phyloP scores from a whole-genome alignment of 2,329 filamentous ascomycete genomes.

The Paracamarosporium sp. region DNA sequence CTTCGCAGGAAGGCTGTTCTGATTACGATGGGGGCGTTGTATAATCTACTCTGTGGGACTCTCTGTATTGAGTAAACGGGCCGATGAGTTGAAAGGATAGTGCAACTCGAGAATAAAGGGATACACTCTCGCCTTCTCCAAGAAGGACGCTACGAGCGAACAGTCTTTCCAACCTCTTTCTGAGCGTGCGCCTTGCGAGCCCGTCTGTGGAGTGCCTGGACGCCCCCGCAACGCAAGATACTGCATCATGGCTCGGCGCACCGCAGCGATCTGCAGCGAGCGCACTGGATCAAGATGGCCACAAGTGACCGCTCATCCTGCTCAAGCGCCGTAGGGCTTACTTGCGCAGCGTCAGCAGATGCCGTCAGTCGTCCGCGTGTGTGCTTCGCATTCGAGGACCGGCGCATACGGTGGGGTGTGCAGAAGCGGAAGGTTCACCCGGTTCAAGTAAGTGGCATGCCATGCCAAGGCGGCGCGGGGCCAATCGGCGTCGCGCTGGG shows the following conservation, averaged over 20 bases:
- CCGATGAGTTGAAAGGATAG: background rate
- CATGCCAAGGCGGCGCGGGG: slow-evolving; percentile 8
- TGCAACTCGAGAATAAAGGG: slow-evolving; percentile 7
- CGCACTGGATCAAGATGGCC: background rate
- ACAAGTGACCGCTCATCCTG: background rate
- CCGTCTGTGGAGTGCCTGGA: too few relatives aligned
- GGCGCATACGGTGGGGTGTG: background rate
- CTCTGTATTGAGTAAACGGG: slow-evolving; percentile 9
- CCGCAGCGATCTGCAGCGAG: background rate
- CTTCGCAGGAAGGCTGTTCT: slow-evolving; percentile 1
- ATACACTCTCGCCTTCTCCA: slow-evolving; percentile 9
- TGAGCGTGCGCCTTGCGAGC: too few relatives aligned
- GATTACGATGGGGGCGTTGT: slow-evolving; percentile 2
- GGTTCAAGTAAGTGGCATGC: too few relatives aligned
- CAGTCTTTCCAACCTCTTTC: too few relatives aligned
- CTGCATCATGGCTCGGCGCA: background rate
- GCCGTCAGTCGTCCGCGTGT: background rate
- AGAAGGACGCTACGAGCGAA: background rate
- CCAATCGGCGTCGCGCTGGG: slow-evolving; percentile 11
- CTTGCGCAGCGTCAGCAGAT: slow-evolving; percentile 1
- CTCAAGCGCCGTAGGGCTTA: background rate
- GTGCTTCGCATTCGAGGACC: background rate
- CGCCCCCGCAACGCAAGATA: too few relatives aligned
- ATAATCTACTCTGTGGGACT: slow-evolving; percentile 9
- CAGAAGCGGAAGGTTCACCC: background rate